Evolutionary conservation across 2,329 filamentous ascomycete species (phyloP).

Genomic region (Diaporthe capsici): DNA sequence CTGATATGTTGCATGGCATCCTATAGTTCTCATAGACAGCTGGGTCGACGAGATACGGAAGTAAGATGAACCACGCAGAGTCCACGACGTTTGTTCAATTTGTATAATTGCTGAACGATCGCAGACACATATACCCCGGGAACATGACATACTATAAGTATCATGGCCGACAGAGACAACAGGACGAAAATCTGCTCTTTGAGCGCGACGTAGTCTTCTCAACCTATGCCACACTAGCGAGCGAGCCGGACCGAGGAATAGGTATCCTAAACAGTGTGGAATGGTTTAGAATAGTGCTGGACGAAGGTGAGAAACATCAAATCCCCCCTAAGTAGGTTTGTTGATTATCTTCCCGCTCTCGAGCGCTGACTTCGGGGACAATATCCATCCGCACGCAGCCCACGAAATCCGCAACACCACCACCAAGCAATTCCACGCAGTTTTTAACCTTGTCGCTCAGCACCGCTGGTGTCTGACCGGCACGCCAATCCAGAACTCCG

Average conservation of each 20-base stretch:
- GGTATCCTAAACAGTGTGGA: constrained; percentile 51
- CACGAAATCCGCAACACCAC: constrained; percentile 64
- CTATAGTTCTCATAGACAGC: not conserved
- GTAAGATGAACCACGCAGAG: not conserved
- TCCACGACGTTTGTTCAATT: too few relatives aligned
- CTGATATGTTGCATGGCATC: not conserved
- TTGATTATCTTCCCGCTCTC: too few relatives aligned
- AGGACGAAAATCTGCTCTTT: constrained; percentile 47
- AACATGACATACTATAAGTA: not conserved
- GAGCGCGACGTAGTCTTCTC: constrained; percentile 60
- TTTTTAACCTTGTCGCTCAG: constrained; percentile 56
- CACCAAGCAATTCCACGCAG: constrained; percentile 60
- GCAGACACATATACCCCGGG: constrained; percentile 12
- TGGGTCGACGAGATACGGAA: constrained; percentile 15
- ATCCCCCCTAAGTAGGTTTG: too few relatives aligned
- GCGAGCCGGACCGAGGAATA: constrained; percentile 50
- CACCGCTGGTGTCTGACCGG: constrained; percentile 68
- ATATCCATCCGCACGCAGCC: constrained; percentile 51
- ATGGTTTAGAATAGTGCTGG: constrained; percentile 60
- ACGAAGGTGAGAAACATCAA: constrained; percentile 56
- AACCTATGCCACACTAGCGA: constrained; percentile 61
- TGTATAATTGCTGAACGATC: too few relatives aligned
- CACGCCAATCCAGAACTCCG: constrained; percentile 67
- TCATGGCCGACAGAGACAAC: constrained; percentile 31
- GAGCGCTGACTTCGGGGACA: too few relatives aligned